Base-by-base conservation (phyloP, 805 yeast species). In the Suhomyces sp. region DNA sequence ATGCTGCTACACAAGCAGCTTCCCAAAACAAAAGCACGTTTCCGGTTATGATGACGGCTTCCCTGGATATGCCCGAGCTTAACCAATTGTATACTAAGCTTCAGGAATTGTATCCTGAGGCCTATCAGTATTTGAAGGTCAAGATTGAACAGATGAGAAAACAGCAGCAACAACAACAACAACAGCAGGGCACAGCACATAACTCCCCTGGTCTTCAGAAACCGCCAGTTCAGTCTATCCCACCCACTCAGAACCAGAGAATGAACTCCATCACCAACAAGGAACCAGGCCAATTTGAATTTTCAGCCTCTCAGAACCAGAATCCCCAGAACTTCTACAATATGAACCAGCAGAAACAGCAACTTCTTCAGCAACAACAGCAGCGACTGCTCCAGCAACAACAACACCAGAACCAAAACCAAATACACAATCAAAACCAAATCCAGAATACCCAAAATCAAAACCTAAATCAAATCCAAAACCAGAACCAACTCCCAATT, bases 21-120 rank as follows among this genome's bases (percentile, higher is more conserved):
- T 60, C 62, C 36, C 64, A 59, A 33, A 68, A 65, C 44, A 65
- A 67, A 55, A 60, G 58, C 62, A 48, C 65, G 63, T 76, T 76
- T 51, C 87, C 87, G 2, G 73, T 77, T 29, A 78, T 82, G 41
- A 72, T 81, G 54, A 69, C 80, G 1, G 78, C 87, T 5, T 86
- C 86, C 6, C 75, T 75, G 3, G 85, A 80, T 45, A 71, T 81
- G 68, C 84, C 85, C 0, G 86, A 81, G 57, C 68, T 82, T 44
- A 68, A 69, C 48, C 77, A 73, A 38, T 71, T 77, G 41, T 82
- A 82, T 62, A 69, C 70, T n/a, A 68, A 72, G 47, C 65, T 78
- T 26, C 80, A 77, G 58, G 77, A 76, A 49, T 60, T 82, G 36
- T 82, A 81, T 55, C 85, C 84, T 0, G 85, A 82, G 54, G 83